A percentile compares a stretch with the other conserved stretches of the same genome.
Evolutionary conservation across 345 rosid species (phyloP).

Genomic region (Sisymbrium altissimum): DNA sequence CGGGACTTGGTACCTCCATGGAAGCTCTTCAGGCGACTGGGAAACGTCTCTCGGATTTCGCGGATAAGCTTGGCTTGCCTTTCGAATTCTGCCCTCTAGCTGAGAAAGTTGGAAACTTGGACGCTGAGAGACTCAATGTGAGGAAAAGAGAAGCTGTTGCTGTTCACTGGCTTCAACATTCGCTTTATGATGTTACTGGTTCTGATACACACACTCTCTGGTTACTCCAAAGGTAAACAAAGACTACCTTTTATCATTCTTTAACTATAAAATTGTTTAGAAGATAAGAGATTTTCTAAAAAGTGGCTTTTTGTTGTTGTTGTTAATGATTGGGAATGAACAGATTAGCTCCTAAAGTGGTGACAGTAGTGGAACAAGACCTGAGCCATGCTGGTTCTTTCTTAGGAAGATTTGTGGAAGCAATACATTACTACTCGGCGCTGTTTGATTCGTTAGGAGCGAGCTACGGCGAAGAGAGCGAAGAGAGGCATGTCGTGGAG

Average conservation of each 20-base stretch:
- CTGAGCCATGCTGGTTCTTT: conserved; percentile 89
- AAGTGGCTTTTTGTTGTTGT: background rate
- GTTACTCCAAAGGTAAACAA: conserved; percentile 72
- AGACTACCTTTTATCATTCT: background rate
- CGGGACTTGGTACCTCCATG: conserved; percentile 87
- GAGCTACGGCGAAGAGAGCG: conserved; percentile 94
- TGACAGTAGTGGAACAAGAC: conserved; percentile 97
- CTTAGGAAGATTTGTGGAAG: conserved; percentile 93
- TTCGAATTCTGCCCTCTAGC: conserved; percentile 88
- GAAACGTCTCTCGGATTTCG: conserved; percentile 85
- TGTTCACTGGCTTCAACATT: conserved; percentile 97
- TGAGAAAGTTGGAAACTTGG: conserved; percentile 82
- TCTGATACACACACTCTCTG: conserved; percentile 84
- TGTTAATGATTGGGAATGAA: conserved; percentile 11
- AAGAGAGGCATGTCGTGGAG: conserved; percentile 95
- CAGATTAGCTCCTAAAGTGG: conserved; percentile 94
- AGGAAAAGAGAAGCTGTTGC: conserved; percentile 93
- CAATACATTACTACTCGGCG: conserved; percentile 97
- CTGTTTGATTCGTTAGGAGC: conserved; percentile 92
- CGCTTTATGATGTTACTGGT: conserved; percentile 96
- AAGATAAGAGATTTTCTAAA: background rate
- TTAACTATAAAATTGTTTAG: background rate
- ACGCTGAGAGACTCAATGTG: conserved; percentile 66
- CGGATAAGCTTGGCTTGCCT: conserved; percentile 77
- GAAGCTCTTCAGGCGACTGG: conserved; percentile 94